Percentiles rank a stretch among this genome's conserved stretches.
These are phyloP conservation scores for Daldinia vernicosa DNA, from an alignment of 495 filamentous ascomycete species.

Conservation along the genomic window DNA sequence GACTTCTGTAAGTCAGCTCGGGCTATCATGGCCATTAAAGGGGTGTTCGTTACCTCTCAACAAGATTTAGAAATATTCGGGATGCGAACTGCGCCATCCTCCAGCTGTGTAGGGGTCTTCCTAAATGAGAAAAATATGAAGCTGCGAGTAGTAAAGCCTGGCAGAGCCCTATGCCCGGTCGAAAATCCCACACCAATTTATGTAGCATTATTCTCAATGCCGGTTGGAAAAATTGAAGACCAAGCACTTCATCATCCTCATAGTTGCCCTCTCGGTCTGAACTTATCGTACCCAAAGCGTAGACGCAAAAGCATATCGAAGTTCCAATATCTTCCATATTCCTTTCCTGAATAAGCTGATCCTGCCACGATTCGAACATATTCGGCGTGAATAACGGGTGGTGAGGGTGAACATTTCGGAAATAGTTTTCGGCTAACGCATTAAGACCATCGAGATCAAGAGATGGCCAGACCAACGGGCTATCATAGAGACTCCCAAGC, in stretches of 20 bases:
- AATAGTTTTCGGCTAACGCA: conserved; percentile 44
- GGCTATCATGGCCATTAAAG: background rate
- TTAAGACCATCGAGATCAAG: conserved; percentile 42
- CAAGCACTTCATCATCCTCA: conserved; percentile 42
- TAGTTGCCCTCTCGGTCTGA: conserved; percentile 25
- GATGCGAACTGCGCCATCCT: conserved; percentile 48
- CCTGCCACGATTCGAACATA: conserved; percentile 45
- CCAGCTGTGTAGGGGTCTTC: conserved; percentile 51
- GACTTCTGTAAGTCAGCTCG: conserved; percentile 35
- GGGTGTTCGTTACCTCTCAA: conserved; percentile 41
- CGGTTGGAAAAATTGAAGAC: conserved; percentile 49
- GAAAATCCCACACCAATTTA: conserved; percentile 47
- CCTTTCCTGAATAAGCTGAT: conserved; percentile 38
- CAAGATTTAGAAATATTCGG: conserved; percentile 40
- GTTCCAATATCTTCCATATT: conserved; percentile 43
- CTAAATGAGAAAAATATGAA: conserved; percentile 50
- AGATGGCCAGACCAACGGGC: conserved; percentile 39
- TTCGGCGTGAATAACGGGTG: conserved; percentile 46
- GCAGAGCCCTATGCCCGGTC: conserved; percentile 41
- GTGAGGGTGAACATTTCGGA: conserved; percentile 47
- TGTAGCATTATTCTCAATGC: conserved; percentile 47
- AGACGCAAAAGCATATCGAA: conserved; percentile 50
- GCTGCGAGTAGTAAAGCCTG: conserved; percentile 50
- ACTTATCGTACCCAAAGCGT: conserved; percentile 46
- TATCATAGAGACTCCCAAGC: conserved; percentile 40